These are phyloP conservation scores for Perkinsus marinus DNA, from an alignment of 169 alveolate species.

Conservation along the genomic window DNA sequence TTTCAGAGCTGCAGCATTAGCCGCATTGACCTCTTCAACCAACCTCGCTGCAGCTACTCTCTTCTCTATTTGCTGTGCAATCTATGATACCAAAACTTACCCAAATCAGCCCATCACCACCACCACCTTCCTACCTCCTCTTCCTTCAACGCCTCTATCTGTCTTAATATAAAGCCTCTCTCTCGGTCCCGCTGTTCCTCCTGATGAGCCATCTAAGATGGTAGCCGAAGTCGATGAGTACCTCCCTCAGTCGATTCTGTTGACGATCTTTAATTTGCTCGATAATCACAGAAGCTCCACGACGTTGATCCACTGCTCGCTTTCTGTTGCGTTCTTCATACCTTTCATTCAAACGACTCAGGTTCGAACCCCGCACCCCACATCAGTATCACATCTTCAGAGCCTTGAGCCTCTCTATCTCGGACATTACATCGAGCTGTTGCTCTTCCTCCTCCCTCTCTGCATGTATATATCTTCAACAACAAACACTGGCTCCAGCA, in stretches of 20 bases:
- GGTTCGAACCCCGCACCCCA: too few relatives aligned
- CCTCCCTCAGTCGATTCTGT: neutral
- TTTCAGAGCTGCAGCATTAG: constrained; percentile 42
- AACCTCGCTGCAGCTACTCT: constrained; percentile 26
- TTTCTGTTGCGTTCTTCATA: neutral
- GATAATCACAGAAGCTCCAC: constrained; percentile 48
- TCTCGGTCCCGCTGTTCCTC: constrained; percentile 56
- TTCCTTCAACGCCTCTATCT: constrained; percentile 45
- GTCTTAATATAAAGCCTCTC: constrained; percentile 41
- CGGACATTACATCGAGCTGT: constrained; percentile 59
- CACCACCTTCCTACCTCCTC: constrained; percentile 33
- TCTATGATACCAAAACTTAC: too few relatives aligned
- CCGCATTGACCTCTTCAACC: constrained; percentile 48
- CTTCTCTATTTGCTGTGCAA: constrained; percentile 29
- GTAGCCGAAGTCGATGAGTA: too few relatives aligned
- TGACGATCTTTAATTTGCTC: constrained; percentile 57
- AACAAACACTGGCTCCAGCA: too few relatives aligned
- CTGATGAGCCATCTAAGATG: neutral
- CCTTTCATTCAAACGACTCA: too few relatives aligned
- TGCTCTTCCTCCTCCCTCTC: constrained; percentile 47
- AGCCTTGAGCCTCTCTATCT: constrained; percentile 62
- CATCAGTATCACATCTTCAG: constrained; percentile 23
- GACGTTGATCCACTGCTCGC: constrained; percentile 30
- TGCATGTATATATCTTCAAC: constrained; percentile 18
- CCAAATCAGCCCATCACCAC: too few relatives aligned